These are phyloP conservation scores for Phytophthora tentaculata DNA, from an alignment of 352 stramenopile species.

Conservation along the genomic window DNA sequence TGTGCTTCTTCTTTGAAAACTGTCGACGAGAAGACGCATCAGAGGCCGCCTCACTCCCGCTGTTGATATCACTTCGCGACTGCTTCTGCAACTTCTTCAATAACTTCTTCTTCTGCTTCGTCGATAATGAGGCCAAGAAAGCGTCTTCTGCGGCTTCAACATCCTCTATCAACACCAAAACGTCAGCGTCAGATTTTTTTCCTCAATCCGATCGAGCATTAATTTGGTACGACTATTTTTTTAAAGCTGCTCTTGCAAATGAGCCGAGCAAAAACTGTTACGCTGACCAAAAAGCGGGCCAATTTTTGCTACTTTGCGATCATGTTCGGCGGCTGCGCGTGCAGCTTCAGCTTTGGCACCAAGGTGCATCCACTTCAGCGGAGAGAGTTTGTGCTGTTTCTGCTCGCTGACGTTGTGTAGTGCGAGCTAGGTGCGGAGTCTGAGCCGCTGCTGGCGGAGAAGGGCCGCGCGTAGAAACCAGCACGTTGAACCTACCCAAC, in stretches of 20 bases:
- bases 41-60: constrained; percentile 28
- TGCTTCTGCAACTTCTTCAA: constrained; percentile 66
- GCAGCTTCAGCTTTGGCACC: constrained; percentile 51
- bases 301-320: too few species aligned
- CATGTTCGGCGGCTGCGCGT: constrained; percentile 44
- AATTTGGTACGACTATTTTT: too few species aligned
- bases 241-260: too few species aligned
- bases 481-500: constrained; percentile 69
- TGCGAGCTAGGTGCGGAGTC: constrained; percentile 52
- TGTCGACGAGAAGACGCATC: constrained; percentile 15
- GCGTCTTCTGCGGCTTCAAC: constrained; percentile 9
- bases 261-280: too few species aligned
- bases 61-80: constrained; percentile 7
- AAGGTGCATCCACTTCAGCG: constrained; percentile 29
- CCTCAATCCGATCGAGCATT: too few species aligned
- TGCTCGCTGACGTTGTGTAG: background rate
- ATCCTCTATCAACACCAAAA: constrained; percentile 16
- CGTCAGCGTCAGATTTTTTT: too few species aligned
- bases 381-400: background rate
- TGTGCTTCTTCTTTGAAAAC: constrained; percentile 42
- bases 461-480: constrained; percentile 65
- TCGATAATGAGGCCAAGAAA: constrained; percentile 62
- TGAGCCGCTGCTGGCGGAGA: constrained; percentile 73
- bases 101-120: constrained; percentile 68
- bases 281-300: too few species aligned